Conservation (phyloP, 164 flowering plant genomes). For the Echeveria elegans region DNA sequence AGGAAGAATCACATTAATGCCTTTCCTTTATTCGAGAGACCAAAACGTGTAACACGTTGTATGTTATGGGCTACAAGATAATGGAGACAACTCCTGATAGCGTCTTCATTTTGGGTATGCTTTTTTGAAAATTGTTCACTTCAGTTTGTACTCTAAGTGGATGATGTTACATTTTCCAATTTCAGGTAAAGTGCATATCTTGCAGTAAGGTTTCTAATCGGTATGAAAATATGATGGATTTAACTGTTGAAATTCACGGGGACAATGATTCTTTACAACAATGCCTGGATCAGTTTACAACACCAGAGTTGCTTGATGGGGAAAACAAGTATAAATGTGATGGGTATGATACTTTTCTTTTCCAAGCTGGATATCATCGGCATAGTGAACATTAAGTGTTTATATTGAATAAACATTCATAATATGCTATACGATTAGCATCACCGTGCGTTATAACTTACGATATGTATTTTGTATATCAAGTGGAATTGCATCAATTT, state of each 20-base stretch:
- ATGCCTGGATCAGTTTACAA: constrained; percentile 81
- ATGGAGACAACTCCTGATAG: not conserved
- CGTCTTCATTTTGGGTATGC: not conserved
- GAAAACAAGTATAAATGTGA: constrained; percentile 95
- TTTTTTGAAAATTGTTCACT: not conserved
- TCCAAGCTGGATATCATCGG: not conserved
- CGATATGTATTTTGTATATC: not conserved
- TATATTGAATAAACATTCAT: not conserved
- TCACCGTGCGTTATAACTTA: not conserved
- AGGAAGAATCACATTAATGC: not conserved
- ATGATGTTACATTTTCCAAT: constrained; percentile 1
- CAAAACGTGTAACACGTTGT: constrained; percentile 26
- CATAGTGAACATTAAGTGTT: not conserved
- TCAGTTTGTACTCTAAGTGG: not conserved
- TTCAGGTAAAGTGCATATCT: constrained; percentile 69
- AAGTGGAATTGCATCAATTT: not conserved
- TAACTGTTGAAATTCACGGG: constrained; percentile 96
- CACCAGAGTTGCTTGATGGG: constrained; percentile 80
- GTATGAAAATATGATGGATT: constrained; percentile 96
- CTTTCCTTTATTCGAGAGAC: constrained; percentile 31
- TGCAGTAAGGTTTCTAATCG: constrained; percentile 71
- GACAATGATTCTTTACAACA: constrained; percentile 77
- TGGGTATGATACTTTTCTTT: constrained; percentile 37
- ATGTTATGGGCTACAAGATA: not conserved
- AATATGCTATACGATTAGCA: not conserved